Percentiles rank a stretch among this genome's conserved stretches.
These are phyloP conservation scores for Malus sieversii DNA, from an alignment of 306 rosid genomes.

Conservation along the genomic window DNA sequence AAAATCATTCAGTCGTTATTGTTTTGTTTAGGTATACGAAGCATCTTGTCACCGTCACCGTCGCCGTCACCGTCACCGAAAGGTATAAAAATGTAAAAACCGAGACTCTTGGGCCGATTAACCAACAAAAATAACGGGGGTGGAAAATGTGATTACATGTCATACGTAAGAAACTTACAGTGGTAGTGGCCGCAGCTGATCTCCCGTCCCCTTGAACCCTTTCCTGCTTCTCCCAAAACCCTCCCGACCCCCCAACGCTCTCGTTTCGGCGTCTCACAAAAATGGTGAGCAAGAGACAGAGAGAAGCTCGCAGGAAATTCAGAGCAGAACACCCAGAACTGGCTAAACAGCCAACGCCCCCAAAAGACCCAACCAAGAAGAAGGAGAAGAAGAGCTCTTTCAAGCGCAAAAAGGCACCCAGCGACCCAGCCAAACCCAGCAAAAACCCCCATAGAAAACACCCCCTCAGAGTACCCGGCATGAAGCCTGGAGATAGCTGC, in stretches of 20 bases:
- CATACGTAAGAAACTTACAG: neutral
- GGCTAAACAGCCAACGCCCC: slow-evolving; percentile 37
- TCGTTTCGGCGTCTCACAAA: neutral
- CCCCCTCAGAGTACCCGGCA: slow-evolving; percentile 87
- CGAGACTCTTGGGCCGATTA: too few species aligned
- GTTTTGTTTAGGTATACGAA: too few species aligned
- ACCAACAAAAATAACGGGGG: too few species aligned
- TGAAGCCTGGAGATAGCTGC: slow-evolving; percentile 92
- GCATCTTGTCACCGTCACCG: too few species aligned
- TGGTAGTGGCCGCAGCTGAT: neutral
- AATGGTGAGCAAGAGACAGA: slow-evolving; percentile 83
- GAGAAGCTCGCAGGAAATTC: slow-evolving; percentile 57
- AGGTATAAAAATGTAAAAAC: too few species aligned
- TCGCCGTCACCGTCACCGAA: too few species aligned
- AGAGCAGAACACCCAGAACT: slow-evolving; percentile 45
- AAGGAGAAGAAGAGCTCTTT: slow-evolving; percentile 36
- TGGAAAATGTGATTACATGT: too few species aligned
- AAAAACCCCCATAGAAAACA: slow-evolving; percentile 34
- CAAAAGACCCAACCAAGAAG: slow-evolving; percentile 45
- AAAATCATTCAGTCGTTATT: too few species aligned
- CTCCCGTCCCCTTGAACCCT: slow-evolving; percentile 8
- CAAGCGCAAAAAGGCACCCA: slow-evolving; percentile 33
- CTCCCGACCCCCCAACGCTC: neutral
- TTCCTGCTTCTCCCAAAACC: neutral
- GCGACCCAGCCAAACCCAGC: slow-evolving; percentile 16